Evolutionary conservation across 2,329 filamentous ascomycete species (phyloP).

Genomic region (Xylariaceae sp.): DNA sequence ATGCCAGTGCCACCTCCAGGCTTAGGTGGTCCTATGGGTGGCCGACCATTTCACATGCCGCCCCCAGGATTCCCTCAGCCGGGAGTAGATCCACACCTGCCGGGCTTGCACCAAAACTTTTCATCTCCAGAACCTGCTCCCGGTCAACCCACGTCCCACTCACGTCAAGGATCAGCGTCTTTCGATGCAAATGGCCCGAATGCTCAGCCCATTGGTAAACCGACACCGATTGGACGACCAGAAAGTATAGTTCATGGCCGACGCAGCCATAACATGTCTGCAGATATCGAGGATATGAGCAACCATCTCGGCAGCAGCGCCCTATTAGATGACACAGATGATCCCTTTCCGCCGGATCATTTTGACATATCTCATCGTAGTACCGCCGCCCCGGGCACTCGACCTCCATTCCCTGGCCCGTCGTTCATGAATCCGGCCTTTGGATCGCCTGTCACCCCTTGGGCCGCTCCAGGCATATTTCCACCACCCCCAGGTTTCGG

Average conservation of each 20-base stretch:
- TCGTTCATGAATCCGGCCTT: slow-evolving; percentile 52
- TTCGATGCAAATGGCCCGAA: slow-evolving; percentile 49
- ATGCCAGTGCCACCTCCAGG: slow-evolving; percentile 59
- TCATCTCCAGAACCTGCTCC: slow-evolving; percentile 42
- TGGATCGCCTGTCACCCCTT: slow-evolving; percentile 40
- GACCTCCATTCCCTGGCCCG: slow-evolving; percentile 50
- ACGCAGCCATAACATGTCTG: slow-evolving; percentile 47
- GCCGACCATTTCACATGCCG: slow-evolving; percentile 52
- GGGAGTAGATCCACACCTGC: slow-evolving; percentile 46
- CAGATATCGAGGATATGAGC: slow-evolving; percentile 73
- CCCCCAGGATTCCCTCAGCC: slow-evolving; percentile 63
- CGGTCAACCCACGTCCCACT: slow-evolving; percentile 63
- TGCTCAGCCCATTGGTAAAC: slow-evolving; percentile 78
- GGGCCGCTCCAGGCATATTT: slow-evolving; percentile 50
- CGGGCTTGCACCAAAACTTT: slow-evolving; percentile 49
- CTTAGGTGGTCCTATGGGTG: slow-evolving; percentile 51
- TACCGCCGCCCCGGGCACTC: slow-evolving; percentile 59
- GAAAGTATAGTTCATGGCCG: slow-evolving; percentile 71
- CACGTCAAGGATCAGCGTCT: slow-evolving; percentile 76
- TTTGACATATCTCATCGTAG: slow-evolving; percentile 50
- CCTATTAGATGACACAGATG: slow-evolving; percentile 77
- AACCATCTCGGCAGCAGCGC: slow-evolving; percentile 90
- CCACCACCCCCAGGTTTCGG: slow-evolving; percentile 56
- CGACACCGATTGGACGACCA: slow-evolving; percentile 86
- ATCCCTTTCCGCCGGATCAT: slow-evolving; percentile 52